A percentile compares a stretch with the other conserved stretches of the same genome.
Evolutionary conservation across 768 basidiomycete species (phyloP).

Genomic region (Agaricus bisporus): DNA sequence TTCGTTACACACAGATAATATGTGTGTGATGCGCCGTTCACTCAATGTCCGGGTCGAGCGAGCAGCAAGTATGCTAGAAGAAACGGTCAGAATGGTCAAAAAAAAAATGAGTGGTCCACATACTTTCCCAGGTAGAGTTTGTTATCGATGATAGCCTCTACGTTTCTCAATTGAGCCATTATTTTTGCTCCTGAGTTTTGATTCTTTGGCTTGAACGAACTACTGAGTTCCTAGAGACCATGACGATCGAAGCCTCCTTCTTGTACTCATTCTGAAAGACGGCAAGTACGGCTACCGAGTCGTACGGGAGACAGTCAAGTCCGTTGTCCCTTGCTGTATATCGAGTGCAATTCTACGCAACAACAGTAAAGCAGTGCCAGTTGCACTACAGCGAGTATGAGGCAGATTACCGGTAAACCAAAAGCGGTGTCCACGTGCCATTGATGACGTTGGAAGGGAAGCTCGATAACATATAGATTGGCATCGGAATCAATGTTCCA

Average conservation of each 20-base stretch:
- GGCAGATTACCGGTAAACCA: constrained; percentile 13
- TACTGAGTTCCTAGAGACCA: constrained; percentile 13
- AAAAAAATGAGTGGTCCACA: constrained; percentile 27
- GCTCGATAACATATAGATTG: constrained; percentile 11
- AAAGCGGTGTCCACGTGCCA: constrained; percentile 20
- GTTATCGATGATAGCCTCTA: constrained; percentile 59
- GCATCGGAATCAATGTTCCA: constrained; percentile 10
- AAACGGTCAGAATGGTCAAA: constrained; percentile 12
- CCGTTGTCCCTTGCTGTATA: constrained; percentile 24
- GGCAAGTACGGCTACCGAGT: background rate
- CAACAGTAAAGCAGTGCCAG: constrained; percentile 26
- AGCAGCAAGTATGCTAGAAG: constrained; percentile 58
- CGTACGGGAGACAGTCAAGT: constrained; percentile 13
- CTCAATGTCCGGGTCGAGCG: constrained; percentile 64
- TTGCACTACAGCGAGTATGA: constrained; percentile 17
- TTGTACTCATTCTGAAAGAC: constrained; percentile 10
- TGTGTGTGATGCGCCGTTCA: constrained; percentile 74
- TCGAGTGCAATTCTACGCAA: constrained; percentile 15
- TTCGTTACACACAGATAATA: constrained; percentile 72
- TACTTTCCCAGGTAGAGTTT: constrained; percentile 72
- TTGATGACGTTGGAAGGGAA: constrained; percentile 7
- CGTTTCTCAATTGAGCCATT: constrained; percentile 57
- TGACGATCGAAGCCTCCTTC: background rate
- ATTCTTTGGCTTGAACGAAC: constrained; percentile 12
- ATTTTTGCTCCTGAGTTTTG: constrained; percentile 16